Conservation (phyloP, 805 yeast species). For the Myxozyma melibiosi region DNA sequence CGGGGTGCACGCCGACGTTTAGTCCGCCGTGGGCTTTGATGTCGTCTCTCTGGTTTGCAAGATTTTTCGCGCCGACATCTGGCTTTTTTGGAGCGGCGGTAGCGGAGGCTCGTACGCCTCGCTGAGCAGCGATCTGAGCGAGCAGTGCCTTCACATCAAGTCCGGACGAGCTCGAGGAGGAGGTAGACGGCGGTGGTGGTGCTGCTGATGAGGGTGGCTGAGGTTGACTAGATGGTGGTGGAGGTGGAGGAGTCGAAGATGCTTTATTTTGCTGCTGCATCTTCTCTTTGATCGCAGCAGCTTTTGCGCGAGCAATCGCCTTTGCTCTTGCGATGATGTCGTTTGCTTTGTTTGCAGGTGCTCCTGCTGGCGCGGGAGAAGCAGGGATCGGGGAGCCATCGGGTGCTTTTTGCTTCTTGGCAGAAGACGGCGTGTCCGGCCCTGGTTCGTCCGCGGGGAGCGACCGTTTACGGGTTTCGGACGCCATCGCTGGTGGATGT, state of each 20-base stretch:
- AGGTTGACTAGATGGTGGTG: slow-evolving; percentile 15
- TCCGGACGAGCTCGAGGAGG: background rate
- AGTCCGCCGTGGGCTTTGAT: slow-evolving; percentile 36
- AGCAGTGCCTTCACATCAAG: slow-evolving; percentile 25
- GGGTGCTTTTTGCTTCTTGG: slow-evolving; percentile 24
- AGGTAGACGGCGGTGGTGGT: background rate
- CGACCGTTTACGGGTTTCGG: slow-evolving; percentile 23
- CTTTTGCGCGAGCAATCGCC: slow-evolving; percentile 31
- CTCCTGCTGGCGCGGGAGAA: slow-evolving; percentile 1
- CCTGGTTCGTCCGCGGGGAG: slow-evolving; percentile 1
- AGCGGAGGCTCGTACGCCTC: slow-evolving; percentile 23
- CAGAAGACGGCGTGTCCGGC: slow-evolving; percentile 11
- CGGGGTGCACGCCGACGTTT: slow-evolving; percentile 41
- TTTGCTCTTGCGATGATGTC: slow-evolving; percentile 22
- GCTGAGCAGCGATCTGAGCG: slow-evolving; percentile 30
- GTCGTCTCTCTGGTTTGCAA: background rate
- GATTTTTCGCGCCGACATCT: background rate
- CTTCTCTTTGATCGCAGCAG: slow-evolving; percentile 21
- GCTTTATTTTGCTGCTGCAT: slow-evolving; percentile 7
- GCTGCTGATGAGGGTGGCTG: slow-evolving; percentile 3
- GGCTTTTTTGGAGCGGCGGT: slow-evolving; percentile 13
- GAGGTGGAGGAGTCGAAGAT: slow-evolving; percentile 19
- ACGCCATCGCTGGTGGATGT: slow-evolving; percentile 3
- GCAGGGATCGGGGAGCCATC: slow-evolving; percentile 24
- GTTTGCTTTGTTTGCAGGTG: slow-evolving; percentile 7